Base-by-base conservation (phyloP, 768 basidiomycete species). In the Phallus indusiatus region DNA sequence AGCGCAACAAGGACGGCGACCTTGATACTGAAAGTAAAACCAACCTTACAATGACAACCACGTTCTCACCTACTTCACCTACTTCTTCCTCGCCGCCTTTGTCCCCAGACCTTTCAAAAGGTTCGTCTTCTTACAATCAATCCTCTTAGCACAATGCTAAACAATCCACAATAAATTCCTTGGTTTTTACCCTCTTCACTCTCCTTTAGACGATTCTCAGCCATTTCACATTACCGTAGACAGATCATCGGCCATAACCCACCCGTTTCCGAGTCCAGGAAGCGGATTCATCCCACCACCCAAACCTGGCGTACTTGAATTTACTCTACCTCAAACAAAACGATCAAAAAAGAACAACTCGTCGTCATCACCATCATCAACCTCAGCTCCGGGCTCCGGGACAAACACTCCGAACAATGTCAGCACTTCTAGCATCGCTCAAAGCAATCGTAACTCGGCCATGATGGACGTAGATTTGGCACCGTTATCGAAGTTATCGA, bases 231-330 rank as follows among this genome's bases (percentile, higher is more conserved):
- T 59, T 21, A 56, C 55, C 16, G n/a, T 56, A 20, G 57, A 59
- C 10, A 42, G n/a, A n/a, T 21, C 21, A 11, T 49, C 49, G 16
- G 49, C 49, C 14, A 21, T 51, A 52, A 37, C 57, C 16, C 37
- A 22, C 20, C 57, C 57, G 8, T 59, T 59, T 59, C 57, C 57
- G 5, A 59, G 57, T 47, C 86, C 86, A 2, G 81, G 81, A 0
- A 84, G 82, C 5, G 75, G 82, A 0, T 88, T 88, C 64, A 65
- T 86, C 1, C 84, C 86, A 1, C 86, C 86, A 3, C 85, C 86
- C 3, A 75, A 79, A 4, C 83, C 82, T 1, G 79, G 80, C 2
- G 75, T 80, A 33, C 85, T 87, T 74, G 86, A 88, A 65, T 86
- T 85, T 65, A 84, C 84, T 42, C n/a, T 42, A n/a, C 42, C 42